Percentiles rank a stretch among this genome's conserved stretches.
Evolutionary conservation across 805 yeast species (phyloP).

Genomic region (Wickerhamiella qilinensis): DNA sequence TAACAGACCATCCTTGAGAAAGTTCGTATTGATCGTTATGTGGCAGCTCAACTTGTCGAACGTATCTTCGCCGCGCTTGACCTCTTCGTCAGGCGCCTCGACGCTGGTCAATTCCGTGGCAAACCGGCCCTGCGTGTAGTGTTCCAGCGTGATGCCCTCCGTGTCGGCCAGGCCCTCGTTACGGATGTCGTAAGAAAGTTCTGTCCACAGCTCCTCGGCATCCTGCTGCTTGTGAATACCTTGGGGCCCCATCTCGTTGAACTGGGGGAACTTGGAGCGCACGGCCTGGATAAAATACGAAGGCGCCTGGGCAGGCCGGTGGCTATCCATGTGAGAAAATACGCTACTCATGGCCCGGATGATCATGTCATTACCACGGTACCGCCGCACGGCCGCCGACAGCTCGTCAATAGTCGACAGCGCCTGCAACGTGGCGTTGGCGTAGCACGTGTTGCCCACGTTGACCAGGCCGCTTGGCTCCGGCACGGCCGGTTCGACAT

Average conservation of each 20-base stretch:
- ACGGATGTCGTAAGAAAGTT: conserved; percentile 39
- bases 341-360: conserved; percentile 20
- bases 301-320: conserved; percentile 41
- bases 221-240: conserved; percentile 75
- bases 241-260: conserved; percentile 49
- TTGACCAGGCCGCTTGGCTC: conserved; percentile 51
- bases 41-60: conserved; percentile 76
- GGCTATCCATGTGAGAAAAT: conserved; percentile 17
- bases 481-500: conserved; percentile 23
- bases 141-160: conserved; percentile 19
- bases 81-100: conserved; percentile 34
- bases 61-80: conserved; percentile 32
- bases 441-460: conserved; percentile 64
- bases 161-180: conserved; percentile 21
- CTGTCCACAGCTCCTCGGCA: conserved; percentile 92
- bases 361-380: conserved; percentile 23
- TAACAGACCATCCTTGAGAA: conserved; percentile 67
- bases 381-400: conserved; percentile 27
- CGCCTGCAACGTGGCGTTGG: conserved; percentile 54
- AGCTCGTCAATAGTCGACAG: conserved; percentile 34
- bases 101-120: conserved; percentile 48
- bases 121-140: conserved; percentile 48
- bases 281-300: conserved; percentile 35
- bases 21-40: conserved; percentile 71
- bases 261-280: conserved; percentile 68